These are phyloP conservation scores for Podosphaera xanthii DNA, from an alignment of 2,329 filamentous ascomycete genomes.

Conservation along the genomic window DNA sequence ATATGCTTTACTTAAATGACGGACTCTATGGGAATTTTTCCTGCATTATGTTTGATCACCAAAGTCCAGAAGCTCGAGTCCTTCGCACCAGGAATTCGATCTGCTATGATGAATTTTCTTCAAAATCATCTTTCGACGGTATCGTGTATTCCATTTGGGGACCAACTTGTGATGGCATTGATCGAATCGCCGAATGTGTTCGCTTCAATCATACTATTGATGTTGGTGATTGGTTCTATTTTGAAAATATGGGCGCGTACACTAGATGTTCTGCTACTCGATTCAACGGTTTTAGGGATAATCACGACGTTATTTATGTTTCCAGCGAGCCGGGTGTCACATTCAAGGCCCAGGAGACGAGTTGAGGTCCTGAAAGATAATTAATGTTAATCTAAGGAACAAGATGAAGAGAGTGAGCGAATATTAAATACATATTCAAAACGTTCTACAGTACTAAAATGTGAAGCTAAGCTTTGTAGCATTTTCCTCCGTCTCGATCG, in stretches of 20 bases:
- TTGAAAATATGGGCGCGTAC: constrained; percentile 96
- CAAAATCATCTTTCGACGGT: constrained; percentile 26
- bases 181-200: constrained; percentile 71
- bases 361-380: neutral
- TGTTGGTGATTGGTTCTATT: constrained; percentile 95
- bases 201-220: constrained; percentile 56
- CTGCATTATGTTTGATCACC: constrained; percentile 98
- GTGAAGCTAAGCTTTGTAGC: no score
- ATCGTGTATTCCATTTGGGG: constrained; percentile 94
- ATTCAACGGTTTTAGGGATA: constrained; percentile 92
- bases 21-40: constrained; percentile 97
- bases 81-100: constrained; percentile 38
- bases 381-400: neutral
- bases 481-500: no score
- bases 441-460: no score
- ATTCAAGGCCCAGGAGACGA: constrained; percentile 26
- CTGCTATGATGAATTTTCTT: constrained; percentile 31
- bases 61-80: constrained; percentile 68
- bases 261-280: constrained; percentile 93
- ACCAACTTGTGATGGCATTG: constrained; percentile 92
- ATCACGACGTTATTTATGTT: constrained; percentile 82
- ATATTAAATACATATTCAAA: neutral
- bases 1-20: constrained; percentile 97
- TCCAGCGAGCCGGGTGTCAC: constrained; percentile 65
- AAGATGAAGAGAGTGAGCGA: neutral